Evolutionary conservation across 371 early-diverging fungal genomes (phyloP), one percentile per base, ranked within the genome.

Genomic region (Mucor racemosus): DNA sequence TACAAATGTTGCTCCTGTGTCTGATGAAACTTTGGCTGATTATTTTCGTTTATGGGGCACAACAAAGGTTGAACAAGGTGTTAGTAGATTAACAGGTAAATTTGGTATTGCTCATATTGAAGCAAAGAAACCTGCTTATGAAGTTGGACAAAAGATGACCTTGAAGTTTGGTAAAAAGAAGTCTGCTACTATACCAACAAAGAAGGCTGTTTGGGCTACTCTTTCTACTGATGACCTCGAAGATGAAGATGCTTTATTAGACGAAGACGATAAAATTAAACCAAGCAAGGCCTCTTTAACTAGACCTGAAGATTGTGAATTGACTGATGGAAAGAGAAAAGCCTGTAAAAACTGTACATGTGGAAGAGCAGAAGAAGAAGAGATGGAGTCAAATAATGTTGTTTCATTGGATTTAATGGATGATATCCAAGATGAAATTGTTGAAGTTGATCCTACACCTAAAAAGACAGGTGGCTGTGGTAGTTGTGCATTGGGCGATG

Each of bases 301-400:
- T 14, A 74, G 67, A 55, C 92, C 92, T 8, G 90, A 86, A 62
- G 89, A 87, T 62, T 86, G 86, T 69, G 88, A 86, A 74, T 80
- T 86, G 71, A 76, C 74, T 62, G 89, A 82, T 60, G 84, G 90
- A 36, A 94, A 92, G 76, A 85, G 89, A 71, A 97, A 96, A 78
- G 96, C 98, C 40, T 99, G 99, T 86, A 97, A 97, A 85, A 93
- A 97, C 82, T 99, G 99, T 77, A 88, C 92, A 11, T 99, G 99
- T 75, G 98, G 99, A 8, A 87, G 92, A 64, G 97, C 97, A 13
- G 92, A 93, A 8, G 88, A 91, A 75, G 89, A 81, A 56, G 80
- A 78, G 26, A 62, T 46, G n/a, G 81, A 84, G 36, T 74, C 67
- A 69, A 79, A 57, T 82, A 91, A 67, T 82, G 92, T 75, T 81